Conservation (phyloP, 495 filamentous ascomycete species). For the Astrothelium macrocarpum region DNA sequence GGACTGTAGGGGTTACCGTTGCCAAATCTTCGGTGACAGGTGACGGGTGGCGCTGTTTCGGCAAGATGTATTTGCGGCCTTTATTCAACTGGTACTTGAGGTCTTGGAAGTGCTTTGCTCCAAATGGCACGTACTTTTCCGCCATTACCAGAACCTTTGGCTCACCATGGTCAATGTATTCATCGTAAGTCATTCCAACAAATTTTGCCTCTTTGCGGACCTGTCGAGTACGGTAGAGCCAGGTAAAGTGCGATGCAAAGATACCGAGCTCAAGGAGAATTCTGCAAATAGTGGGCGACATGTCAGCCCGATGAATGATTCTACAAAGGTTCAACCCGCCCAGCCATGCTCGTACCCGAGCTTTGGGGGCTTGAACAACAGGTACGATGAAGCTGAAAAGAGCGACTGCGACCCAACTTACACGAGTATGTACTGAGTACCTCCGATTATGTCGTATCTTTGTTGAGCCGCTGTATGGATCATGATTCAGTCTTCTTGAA, state of each 20-base stretch:
- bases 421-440: conserved; percentile 60
- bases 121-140: not conserved
- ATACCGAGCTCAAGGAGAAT: conserved; percentile 59
- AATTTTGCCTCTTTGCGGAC: conserved; percentile 48
- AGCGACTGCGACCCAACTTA: no score
- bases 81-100: not conserved
- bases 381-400: no score
- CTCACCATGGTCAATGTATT: conserved; percentile 39
- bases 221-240: conserved; percentile 54
- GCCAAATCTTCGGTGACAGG: no score
- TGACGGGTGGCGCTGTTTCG: not conserved
- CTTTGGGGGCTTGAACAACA: no score
- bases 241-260: conserved; percentile 57
- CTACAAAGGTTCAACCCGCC: not conserved
- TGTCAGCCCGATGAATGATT: not conserved
- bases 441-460: conserved; percentile 60
- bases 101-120: not conserved
- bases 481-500: not conserved
- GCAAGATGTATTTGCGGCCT: not conserved
- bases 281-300: conserved; percentile 24
- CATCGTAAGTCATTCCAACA: conserved; percentile 52
- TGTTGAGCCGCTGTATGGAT: conserved; percentile 47
- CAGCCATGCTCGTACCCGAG: no score
- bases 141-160: not conserved
- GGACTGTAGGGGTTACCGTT: no score